Evolutionary conservation across 805 yeast species (phyloP).

Genomic region (Suhomyces sp.): DNA sequence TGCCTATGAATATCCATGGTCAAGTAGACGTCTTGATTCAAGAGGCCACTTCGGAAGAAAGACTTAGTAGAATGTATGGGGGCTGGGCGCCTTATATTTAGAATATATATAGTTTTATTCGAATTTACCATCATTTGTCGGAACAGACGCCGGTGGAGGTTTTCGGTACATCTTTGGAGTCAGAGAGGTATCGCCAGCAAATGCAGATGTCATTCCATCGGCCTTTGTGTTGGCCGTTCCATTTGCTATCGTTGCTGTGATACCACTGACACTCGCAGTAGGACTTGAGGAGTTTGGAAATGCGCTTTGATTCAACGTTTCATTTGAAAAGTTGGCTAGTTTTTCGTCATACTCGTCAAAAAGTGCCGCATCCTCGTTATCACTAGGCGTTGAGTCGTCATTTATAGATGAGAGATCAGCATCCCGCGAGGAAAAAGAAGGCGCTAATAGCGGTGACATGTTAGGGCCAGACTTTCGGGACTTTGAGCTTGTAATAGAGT

Average conservation of each 20-base stretch:
- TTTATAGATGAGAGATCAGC: neutral
- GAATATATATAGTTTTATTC: neutral
- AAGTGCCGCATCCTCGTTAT: neutral
- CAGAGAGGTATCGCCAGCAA: neutral
- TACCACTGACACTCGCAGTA: slow-evolving; percentile 12
- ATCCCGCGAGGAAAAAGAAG: neutral
- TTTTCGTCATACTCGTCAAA: slow-evolving; percentile 1
- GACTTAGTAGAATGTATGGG: slow-evolving; percentile 80
- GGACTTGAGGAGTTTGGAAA: slow-evolving; percentile 7
- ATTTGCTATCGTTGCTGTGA: neutral
- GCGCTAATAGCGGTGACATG: neutral
- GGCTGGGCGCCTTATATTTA: slow-evolving; percentile 70
- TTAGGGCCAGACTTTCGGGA: neutral
- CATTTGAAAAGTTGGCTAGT: neutral
- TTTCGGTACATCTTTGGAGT: slow-evolving; percentile 4
- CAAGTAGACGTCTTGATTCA: slow-evolving; percentile 88
- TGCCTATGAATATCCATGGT: slow-evolving; percentile 86
- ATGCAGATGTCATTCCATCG: neutral
- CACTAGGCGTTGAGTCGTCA: neutral
- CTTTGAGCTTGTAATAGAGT: neutral
- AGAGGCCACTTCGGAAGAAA: slow-evolving; percentile 70
- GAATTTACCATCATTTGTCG: neutral
- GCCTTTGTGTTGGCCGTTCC: neutral
- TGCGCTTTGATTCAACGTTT: slow-evolving; percentile 1
- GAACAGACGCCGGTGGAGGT: slow-evolving; percentile 5